Percentiles rank a stretch among this genome's conserved stretches.
phyloP scores from a whole-genome alignment of 441 rosid species.

The Corymbia citriodora region DNA sequence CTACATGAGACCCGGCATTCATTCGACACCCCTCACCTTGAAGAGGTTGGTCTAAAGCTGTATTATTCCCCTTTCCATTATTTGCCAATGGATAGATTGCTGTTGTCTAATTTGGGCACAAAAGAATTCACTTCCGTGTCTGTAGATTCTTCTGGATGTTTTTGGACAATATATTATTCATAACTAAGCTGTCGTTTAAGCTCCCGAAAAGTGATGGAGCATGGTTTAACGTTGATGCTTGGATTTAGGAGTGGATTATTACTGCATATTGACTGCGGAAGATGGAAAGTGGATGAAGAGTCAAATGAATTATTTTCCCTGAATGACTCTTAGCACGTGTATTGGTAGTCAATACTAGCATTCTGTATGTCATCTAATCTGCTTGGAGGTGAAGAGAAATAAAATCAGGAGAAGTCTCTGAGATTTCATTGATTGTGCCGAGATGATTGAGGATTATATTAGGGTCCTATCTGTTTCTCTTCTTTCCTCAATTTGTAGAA shows the following conservation, averaged over 20 bases:
- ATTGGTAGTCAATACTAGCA: background rate
- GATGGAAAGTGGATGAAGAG: background rate
- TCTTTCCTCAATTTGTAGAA: background rate
- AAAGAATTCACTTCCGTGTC: background rate
- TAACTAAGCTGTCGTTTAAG: background rate
- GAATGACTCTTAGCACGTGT: background rate
- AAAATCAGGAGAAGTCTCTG: background rate
- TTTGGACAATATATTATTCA: background rate
- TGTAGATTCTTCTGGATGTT: background rate
- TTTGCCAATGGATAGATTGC: background rate
- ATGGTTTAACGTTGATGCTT: background rate
- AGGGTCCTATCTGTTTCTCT: background rate
- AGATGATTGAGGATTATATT: background rate
- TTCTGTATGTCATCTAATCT: background rate
- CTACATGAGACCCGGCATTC: constrained; percentile 96
- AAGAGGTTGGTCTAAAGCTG: constrained; percentile 51
- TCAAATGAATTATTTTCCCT: background rate
- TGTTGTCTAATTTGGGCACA: background rate
- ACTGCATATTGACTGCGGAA: background rate
- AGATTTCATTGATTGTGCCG: background rate
- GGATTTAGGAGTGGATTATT: background rate
- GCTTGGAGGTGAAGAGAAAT: background rate
- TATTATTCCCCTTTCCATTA: background rate
- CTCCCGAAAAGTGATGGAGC: background rate
- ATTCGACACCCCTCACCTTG: constrained; percentile 62